Evolutionary conservation across 1,284 basidiomycete species (phyloP).

Genomic region (Cystobasidium pallidum): DNA sequence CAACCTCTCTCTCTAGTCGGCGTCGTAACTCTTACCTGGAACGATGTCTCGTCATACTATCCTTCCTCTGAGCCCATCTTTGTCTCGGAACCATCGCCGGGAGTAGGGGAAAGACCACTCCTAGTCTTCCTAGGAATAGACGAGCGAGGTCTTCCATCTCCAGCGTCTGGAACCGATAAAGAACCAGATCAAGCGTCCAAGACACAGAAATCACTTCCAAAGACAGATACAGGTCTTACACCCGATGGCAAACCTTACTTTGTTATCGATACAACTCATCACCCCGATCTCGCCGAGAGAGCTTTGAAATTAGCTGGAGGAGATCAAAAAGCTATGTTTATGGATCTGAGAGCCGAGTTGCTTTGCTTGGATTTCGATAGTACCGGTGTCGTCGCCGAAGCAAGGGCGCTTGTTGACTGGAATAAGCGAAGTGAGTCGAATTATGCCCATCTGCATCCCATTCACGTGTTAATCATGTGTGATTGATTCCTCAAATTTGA

Average conservation of each 20-base stretch:
- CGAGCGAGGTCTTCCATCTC: conserved; percentile 62
- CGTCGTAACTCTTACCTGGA: conserved; percentile 54
- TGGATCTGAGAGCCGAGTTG: conserved; percentile 59
- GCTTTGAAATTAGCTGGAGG: conserved; percentile 54
- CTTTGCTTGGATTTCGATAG: conserved; percentile 62
- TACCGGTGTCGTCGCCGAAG: conserved; percentile 73
- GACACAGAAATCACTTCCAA: conserved; percentile 44
- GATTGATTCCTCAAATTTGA: background rate
- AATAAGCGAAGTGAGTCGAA: conserved; percentile 76
- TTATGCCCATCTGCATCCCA: conserved; percentile 1
- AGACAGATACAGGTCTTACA: conserved; percentile 59
- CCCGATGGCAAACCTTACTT: conserved; percentile 77
- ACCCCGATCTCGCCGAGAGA: conserved; percentile 61
- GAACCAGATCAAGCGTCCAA: conserved; percentile 62
- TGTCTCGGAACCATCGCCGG: conserved; percentile 21
- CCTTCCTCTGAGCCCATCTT: background rate
- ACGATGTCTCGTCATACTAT: conserved; percentile 50
- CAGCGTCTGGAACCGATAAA: conserved; percentile 9
- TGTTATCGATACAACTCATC: conserved; percentile 70
- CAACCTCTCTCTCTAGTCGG: no score
- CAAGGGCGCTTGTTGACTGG: conserved; percentile 84
- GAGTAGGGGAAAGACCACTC: conserved; percentile 43
- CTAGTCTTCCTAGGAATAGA: conserved; percentile 78
- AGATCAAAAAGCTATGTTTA: conserved; percentile 64
- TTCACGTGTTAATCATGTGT: no score